Conservation (phyloP, 2,329 filamentous ascomycete species). For the Ceratocystis albifundus region DNA sequence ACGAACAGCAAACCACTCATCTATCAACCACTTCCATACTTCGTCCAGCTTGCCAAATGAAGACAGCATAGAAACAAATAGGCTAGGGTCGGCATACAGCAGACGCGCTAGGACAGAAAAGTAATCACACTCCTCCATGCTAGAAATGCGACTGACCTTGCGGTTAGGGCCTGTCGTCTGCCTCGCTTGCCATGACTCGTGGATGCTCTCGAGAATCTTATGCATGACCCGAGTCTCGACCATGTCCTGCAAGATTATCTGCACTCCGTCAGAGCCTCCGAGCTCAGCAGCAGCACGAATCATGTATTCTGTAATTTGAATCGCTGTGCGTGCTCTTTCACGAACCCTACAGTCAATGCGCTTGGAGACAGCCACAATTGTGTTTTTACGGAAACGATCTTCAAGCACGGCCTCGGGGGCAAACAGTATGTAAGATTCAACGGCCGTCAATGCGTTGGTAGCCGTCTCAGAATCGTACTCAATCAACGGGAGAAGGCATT, state of each 20-base stretch:
- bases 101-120: conserved; percentile 72
- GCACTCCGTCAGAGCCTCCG: conserved; percentile 49
- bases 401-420: conserved; percentile 55
- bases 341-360: conserved; percentile 44
- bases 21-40: conserved; percentile 48
- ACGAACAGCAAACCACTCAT: conserved; percentile 57
- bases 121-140: conserved; percentile 72
- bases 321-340: conserved; percentile 47
- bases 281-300: conserved; percentile 52
- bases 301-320: conserved; percentile 51
- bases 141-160: conserved; percentile 56
- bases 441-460: conserved; percentile 48
- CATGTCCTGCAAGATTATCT: conserved; percentile 54
- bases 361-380: conserved; percentile 39
- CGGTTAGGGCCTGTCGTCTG: conserved; percentile 73
- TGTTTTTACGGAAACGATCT: conserved; percentile 42
- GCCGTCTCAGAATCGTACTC: conserved; percentile 55
- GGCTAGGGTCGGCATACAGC: conserved; percentile 55
- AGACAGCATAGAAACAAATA: conserved; percentile 51
- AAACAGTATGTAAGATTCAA: conserved; percentile 59
- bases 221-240: conserved; percentile 51
- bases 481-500: conserved; percentile 53
- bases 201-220: conserved; percentile 53
- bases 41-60: conserved; percentile 38
- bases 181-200: conserved; percentile 59